A percentile compares a stretch with the other conserved stretches of the same genome.
phyloP scores from a whole-genome alignment of 139 green algal species.

The Asterochloris erici region DNA sequence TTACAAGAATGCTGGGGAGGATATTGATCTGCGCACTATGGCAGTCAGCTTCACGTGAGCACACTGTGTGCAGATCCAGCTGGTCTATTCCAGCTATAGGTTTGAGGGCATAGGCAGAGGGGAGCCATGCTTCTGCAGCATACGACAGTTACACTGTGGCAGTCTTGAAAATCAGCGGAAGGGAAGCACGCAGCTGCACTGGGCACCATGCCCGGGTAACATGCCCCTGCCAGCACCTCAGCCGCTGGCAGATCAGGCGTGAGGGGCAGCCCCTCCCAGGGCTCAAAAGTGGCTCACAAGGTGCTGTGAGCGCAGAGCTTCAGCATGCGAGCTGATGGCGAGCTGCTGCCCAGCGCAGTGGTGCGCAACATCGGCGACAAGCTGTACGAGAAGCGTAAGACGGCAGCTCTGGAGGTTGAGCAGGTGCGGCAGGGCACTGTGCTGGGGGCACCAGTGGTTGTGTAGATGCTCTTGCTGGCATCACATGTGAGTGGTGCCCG shows the following conservation, averaged over 20 bases:
- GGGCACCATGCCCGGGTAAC: background rate
- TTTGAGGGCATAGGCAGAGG: no score
- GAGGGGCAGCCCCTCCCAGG: background rate
- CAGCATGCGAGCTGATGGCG: constrained; percentile 3
- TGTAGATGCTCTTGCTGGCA: no score
- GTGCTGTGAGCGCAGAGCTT: background rate
- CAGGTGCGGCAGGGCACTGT: constrained; percentile 21
- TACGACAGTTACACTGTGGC: no score
- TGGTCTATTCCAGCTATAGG: no score
- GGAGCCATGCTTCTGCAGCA: no score
- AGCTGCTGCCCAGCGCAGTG: constrained; percentile 1
- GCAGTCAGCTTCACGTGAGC: no score
- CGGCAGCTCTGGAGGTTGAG: constrained; percentile 70
- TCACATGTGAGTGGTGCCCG: no score
- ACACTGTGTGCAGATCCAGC: no score
- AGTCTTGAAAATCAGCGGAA: background rate
- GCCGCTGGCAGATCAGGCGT: background rate
- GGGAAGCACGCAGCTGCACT: background rate
- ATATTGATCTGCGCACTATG: no score
- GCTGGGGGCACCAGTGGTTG: no score
- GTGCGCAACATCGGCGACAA: constrained; percentile 41
- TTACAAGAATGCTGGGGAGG: no score
- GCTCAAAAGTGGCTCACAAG: background rate
- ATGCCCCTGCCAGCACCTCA: background rate
- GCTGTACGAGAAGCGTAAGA: constrained; percentile 92